These are phyloP conservation scores for Aureobasidium lini DNA, from an alignment of 2,329 filamentous ascomycete species.

Conservation along the genomic window DNA sequence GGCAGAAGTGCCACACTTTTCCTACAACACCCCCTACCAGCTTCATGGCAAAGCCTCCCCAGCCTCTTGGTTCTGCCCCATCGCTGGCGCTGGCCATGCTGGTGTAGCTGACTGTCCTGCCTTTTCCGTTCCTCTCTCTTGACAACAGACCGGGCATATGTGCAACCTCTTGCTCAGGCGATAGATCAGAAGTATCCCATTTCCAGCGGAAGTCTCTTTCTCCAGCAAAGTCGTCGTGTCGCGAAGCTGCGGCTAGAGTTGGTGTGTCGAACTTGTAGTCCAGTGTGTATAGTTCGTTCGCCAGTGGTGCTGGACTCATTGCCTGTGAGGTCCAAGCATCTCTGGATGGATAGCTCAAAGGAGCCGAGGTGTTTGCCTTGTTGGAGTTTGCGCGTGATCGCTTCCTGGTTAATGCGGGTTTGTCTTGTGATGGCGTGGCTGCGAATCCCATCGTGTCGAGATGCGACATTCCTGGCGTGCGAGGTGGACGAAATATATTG, in stretches of 20 bases:
- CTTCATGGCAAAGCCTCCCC: slow-evolving; percentile 53
- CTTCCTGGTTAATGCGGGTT: slow-evolving; percentile 3
- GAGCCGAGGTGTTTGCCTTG: slow-evolving; percentile 6
- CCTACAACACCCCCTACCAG: slow-evolving; percentile 62
- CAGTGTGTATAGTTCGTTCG: slow-evolving; percentile 45
- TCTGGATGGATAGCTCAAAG: not conserved
- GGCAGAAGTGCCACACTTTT: slow-evolving; percentile 79
- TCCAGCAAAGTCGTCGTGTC: slow-evolving; percentile 23
- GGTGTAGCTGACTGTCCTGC: slow-evolving; percentile 14
- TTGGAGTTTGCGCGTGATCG: slow-evolving; percentile 9
- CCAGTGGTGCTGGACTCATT: slow-evolving; percentile 27
- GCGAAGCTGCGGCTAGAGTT: slow-evolving; percentile 27
- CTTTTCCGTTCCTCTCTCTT: slow-evolving; percentile 28
- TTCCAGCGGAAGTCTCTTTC: slow-evolving; percentile 26
- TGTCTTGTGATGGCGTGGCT: slow-evolving; percentile 8
- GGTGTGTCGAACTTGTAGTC: slow-evolving; percentile 45
- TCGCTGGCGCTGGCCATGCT: slow-evolving; percentile 7
- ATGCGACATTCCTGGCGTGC: slow-evolving; percentile 1
- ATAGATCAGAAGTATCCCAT: slow-evolving; percentile 15
- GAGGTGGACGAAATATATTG: slow-evolving; percentile 14
- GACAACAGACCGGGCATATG: slow-evolving; percentile 23
- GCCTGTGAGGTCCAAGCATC: not conserved
- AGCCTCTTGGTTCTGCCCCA: slow-evolving; percentile 28
- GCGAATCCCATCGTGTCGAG: not conserved
- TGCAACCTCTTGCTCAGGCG: slow-evolving; percentile 4